Evolutionary conservation across 257 asterid species (phyloP), one percentile per base, ranked within the genome.

Genomic region (Capsicum rhomboideum): DNA sequence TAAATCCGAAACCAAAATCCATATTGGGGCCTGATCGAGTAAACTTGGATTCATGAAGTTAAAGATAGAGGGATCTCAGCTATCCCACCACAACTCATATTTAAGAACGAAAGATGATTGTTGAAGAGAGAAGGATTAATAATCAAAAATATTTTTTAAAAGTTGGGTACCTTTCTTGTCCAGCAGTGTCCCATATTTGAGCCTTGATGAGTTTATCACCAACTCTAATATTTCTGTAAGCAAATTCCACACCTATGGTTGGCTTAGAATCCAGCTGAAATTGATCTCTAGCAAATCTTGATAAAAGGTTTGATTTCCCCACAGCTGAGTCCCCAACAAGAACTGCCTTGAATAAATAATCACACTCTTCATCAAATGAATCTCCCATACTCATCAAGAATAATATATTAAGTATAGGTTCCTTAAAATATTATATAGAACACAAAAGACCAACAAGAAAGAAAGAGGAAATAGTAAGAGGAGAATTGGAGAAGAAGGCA

Each of bases 141-240:
- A 10, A 63, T 23, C 8, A n/a, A 34, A 31, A 21, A 11, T 9
- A 49, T 37, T 8, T 9, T 34, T 34, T 34, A 1, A 3, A 34
- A 56, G 64, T 13, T n/a, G 21, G 7, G 34, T 9, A 94, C 98
- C 98, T 93, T 86, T 94, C 98, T 91, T 94, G 98, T 74, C 98
- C 98, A 17, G 98, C 98, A 6, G 98, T 94, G 53, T 94, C 98
- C 98, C 98, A 94, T 85, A 94, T 91, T 88, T 94, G 98, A 80
- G 98, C 97, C 87, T 94, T 94, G 94, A 94, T 82, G 81, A 91
- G 89, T 88, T 94, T 94, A 85, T 91, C 97, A 10, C 91, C 97
- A 2, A 94, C 91, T 78, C 88, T 86, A 17, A 94, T 87, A 89
- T 88, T 92, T 88, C 93, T 88, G 61, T 93, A 92, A 68, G 98